Base-by-base conservation (phyloP, 306 rosid species). In the Pterocarpus macrocarpus region DNA sequence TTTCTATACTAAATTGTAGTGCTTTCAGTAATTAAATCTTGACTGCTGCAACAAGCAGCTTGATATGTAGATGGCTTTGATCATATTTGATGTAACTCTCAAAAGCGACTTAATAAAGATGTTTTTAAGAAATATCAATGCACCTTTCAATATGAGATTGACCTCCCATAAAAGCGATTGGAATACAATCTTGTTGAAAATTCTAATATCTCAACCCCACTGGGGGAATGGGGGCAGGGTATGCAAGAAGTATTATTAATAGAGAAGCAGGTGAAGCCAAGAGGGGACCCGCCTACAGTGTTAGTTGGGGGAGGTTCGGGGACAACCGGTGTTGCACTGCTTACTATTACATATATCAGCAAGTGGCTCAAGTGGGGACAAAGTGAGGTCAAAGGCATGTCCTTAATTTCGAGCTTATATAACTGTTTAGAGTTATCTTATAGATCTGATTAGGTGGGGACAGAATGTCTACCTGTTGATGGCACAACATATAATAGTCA, bases 331-430 rank as follows among this genome's bases (percentile, higher is more conserved):
- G 74, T 17, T 15, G 81, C 64, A 59, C 68, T 52, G 30, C 69
- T 28, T 30, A 43, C 15, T 49, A 9, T 12, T 44, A 16, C 0
- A 43, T 43, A 73, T 59, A 30, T 66, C 4, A 34, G 81, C 64
- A 83, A 63, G 86, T 77, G 83, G 80, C 30, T 16, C 34, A 53
- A 53, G 89, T 87, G 89, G 94, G 90, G 90, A 87, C 88, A 81
- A 71, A 79, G 92, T 92, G 75, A 77, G 81, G 50, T 45, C 43
- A 11, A 87, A 86, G 90, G 64, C 86, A 86, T 38, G 41, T 75
- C 38, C 55, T 45, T 41, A 30, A 30, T 16, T 45, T 35, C 66
- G 58, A 65, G 61, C 57, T 30, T 2, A 52, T 3, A 52, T n/a
- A 44, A 30, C 44, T 50, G 30, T 49, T 64, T 11, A 13, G 7